Base-by-base conservation (phyloP, 257 asterid species). In the Petunia secreta region DNA sequence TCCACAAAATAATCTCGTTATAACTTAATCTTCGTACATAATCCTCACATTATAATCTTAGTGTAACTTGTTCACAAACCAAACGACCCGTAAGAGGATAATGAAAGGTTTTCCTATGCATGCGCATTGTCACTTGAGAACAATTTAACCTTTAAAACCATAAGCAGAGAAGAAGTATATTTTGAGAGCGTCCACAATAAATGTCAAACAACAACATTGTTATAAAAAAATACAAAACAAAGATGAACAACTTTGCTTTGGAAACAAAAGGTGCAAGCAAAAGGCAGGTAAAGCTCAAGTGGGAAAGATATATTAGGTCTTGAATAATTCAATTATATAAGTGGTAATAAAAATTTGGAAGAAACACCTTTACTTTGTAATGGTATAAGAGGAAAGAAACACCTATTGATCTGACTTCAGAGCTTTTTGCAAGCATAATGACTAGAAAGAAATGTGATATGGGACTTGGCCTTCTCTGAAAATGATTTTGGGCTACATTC, bases 181-280 rank as follows among this genome's bases (percentile, higher is more conserved):
- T 71, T 15, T 71, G 59, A 34, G 25, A 68, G 77, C 48, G 11
- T 48, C 77, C 59, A 46, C 59, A 34, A 48, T 46, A 46, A 46
- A 71, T 71, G 25, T 46, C 77, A 1, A 52, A 52, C 25, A 71
- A 71, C 58, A 69, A 69, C 55, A 71, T 48, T 71, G 57, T 52
- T 15, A 52, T 52, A 10, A 52, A 8, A 3, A 52, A 2, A 52
- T 52, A 10, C 77, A 9, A 9, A 46, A 15, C 8, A 38, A 25
- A 46, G 59, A 58, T 52, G 11, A 46, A 15, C 5, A 48, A 73
- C 77, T 73, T 39, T 50, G 77, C 62, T 50, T 69, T 48, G 62
- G 46, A 73, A 73, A 50, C 44, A 36, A 34, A 73, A 73, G 62
- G 62, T 50, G 62, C 62, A 73, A 73, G 77, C 75, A 66, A 66